Percentiles rank a stretch among this genome's conserved stretches.
These are phyloP conservation scores for Funneliformis geosporum DNA, from an alignment of 192 early-diverging fungal genomes.

Conservation along the genomic window DNA sequence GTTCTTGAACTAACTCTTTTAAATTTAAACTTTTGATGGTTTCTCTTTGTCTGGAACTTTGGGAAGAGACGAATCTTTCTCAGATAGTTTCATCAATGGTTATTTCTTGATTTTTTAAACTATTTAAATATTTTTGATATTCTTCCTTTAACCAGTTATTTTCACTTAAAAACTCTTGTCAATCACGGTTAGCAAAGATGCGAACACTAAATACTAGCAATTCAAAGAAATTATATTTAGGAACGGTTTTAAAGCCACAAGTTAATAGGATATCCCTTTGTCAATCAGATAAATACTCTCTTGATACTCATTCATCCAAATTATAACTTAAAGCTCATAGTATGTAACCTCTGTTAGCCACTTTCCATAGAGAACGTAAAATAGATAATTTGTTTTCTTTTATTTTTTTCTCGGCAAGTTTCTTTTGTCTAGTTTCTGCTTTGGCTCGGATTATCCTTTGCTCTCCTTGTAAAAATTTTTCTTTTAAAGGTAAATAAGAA, in stretches of 20 bases:
- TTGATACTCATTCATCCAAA: background rate
- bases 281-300: background rate
- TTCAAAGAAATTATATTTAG: slow-evolving; percentile 11
- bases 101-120: background rate
- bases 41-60: background rate
- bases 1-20: slow-evolving; percentile 20
- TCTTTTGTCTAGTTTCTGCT: background rate
- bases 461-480: background rate
- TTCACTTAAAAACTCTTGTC: background rate
- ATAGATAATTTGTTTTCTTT: background rate
- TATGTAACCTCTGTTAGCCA: too few species aligned
- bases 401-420: background rate
- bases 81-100: slow-evolving; percentile 17
- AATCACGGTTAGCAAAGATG: background rate
- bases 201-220: background rate
- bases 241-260: slow-evolving; percentile 6
- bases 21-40: background rate
- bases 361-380: too few species aligned
- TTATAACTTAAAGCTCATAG: too few species aligned
- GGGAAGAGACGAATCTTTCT: slow-evolving; percentile 13
- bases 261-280: slow-evolving; percentile 19
- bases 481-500: slow-evolving; percentile 13
- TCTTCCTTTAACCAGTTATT: background rate
- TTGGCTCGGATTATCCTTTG: background rate
- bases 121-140: background rate